Evolutionary conservation across 306 rosid species (phyloP), one percentile per base, ranked within the genome.

Genomic region (Cucumis melo): DNA sequence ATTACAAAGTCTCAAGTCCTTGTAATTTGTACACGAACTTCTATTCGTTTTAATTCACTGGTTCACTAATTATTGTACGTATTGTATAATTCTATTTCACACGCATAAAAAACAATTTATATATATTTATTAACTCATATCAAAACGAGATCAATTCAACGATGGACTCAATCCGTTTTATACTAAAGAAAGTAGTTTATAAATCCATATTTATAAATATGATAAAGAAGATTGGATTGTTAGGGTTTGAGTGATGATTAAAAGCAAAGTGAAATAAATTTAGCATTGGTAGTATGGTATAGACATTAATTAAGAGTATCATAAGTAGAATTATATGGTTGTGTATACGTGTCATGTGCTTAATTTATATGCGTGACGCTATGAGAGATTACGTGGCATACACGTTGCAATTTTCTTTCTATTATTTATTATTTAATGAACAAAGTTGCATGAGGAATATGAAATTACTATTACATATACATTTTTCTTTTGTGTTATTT

Each of bases 301-400:
- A 16, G 56, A 51, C 56, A 51, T 16, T 51, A 51, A 51, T 15
- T 51, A 51, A 16, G 8, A 51, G 1, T 51, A 51, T 15, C 56
- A 15, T 16, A 51, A 51, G 39, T 24, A 24, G 15, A 24, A 59
- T 24, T 59, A 8, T 17, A 34, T 36, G 3, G 14, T 34, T 19
- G 56, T 65, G 51, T 39, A 20, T 21, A 66, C 74, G 57, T 70
- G 21, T 42, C 38, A 44, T 44, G 14, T 14, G 75, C 0, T 21
- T 46, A 70, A 70, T 46, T 70, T 70, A 70, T 23, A 70, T 70
- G 57, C 75, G 75, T 70, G 58, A 70, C 75, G 75, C 58, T 6
- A 41, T 23, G 36, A 20, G 74, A 21, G 21, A 21, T 70, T 67
- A 46, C 12, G 57, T 46, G 75, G 54, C 57, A 70, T 70, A 23